Evolutionary conservation across 2,329 filamentous ascomycete species (phyloP).

Genomic region (Fusarium newnesense): DNA sequence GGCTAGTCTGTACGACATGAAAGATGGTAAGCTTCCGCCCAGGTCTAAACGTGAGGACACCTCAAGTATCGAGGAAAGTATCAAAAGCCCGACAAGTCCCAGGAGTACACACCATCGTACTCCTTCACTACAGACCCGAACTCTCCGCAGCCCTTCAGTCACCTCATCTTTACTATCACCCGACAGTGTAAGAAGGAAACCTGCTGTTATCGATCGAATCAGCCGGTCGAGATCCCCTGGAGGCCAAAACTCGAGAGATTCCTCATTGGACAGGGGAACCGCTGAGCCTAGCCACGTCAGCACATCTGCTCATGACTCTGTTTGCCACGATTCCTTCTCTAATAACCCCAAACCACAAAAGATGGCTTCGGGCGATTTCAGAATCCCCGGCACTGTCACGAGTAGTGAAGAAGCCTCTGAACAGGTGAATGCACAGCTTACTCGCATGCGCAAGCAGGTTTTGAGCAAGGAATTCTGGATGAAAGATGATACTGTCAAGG

Average conservation of each 20-base stretch:
- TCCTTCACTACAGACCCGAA: conserved; percentile 50
- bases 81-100: conserved; percentile 60
- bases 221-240: conserved; percentile 57
- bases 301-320: conserved; percentile 67
- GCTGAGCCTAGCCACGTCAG: conserved; percentile 67
- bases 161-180: conserved; percentile 51
- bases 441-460: conserved; percentile 84
- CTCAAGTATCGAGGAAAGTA: conserved; percentile 57
- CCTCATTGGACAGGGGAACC: conserved; percentile 67
- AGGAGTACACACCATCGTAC: conserved; percentile 48
- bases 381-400: conserved; percentile 66
- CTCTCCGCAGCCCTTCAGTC: conserved; percentile 48
- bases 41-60: conserved; percentile 55
- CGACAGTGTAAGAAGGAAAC: conserved; percentile 54
- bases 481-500: conserved; percentile 97
- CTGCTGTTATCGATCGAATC: conserved; percentile 67
- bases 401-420: conserved; percentile 66
- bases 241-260: conserved; percentile 63
- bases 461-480: conserved; percentile 98
- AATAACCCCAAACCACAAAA: conserved; percentile 58
- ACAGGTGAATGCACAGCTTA: conserved; percentile 68
- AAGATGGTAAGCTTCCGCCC: conserved; percentile 50
- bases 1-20: conserved; percentile 52
- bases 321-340: conserved; percentile 67
- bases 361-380: conserved; percentile 57